Evolutionary conservation across 1,284 basidiomycete genomes (phyloP), one percentile per base, ranked within the genome.

Genomic region (Boletellus dicymbophilus): DNA sequence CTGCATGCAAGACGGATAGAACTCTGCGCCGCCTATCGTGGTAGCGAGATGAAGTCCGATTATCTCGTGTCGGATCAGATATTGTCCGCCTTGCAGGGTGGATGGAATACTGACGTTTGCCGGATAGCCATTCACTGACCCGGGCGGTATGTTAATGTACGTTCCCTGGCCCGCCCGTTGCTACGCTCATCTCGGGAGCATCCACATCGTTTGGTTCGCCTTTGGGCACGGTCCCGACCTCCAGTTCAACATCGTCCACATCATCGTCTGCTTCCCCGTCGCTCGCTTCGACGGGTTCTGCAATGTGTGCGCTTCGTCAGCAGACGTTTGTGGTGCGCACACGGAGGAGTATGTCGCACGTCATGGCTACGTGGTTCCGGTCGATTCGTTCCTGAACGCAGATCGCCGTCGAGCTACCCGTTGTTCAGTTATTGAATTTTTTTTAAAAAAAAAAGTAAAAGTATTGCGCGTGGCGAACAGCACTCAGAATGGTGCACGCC

Each of bases 1-100:
- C 65, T 81, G 81, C 13, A 71, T 71, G 58, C 80, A 82, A n/a
- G 77, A 75, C 1, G 77, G 76, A 59, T 80, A 82, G 61, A 78
- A 81, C 63, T 81, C 78, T 15, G 77, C 79, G 16, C 76, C 77
- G 13, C 74, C 75, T 6, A 55, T n/a, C 5, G 58, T 58, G 39
- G 53, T 63, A 16, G 74, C 80, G 38, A 73, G 66, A 53, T 81
- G 80, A 16, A 80, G 69, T 3, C 73, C 76, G 51, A 81, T 74
- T 55, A 80, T 73, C 65, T 81, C 80, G 44, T 78, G 72, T 2
- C 80, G 75, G 49, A 82, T 56, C 49, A 82, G 72, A 55, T 82
- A 81, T 48, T 75, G 68, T 16, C 79, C 80, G 15, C 72, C 58
- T 22, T 69, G 53, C 30, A 82, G 56, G 28, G 71, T 63, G 22